Evolutionary conservation across 345 rosid genomes (phyloP), one percentile per base, ranked within the genome.

Genomic region (Hirschfeldia incana): DNA sequence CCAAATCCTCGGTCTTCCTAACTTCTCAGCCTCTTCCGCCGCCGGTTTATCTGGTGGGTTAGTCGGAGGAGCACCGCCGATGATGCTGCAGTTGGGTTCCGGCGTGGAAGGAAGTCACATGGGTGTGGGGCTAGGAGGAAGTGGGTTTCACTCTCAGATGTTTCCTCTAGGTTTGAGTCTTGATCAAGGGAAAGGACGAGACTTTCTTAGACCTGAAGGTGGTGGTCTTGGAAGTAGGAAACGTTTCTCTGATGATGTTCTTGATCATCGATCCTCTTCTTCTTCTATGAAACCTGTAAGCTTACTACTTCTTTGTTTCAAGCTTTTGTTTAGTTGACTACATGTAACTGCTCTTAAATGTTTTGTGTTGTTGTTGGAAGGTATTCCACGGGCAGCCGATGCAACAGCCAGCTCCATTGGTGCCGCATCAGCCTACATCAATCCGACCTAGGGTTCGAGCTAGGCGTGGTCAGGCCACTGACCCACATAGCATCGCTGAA

Each of bases 401-500:
- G 90, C 82, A 91, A 32, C 79, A 87, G 80, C 83, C 94, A 75
- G 82, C 86, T 59, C 87, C 94, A 69, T 72, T 91, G 6, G 92
- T 89, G 28, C 97, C 97, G 51, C 98, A 96, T 83, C 92, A 94
- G 73, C 98, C 98, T 21, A 70, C 83, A 1, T 70, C 92, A 65
- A 88, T 96, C 88, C 99, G 98, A 2, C 98, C 99, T 13, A 87
- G 97, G 84, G 95, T 92, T 46, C 88, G 99, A 73, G 99, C 99
- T 85, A 88, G 99, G 81, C 86, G 99, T 84, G 99, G 99, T 62
- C 99, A 96, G 72, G 99, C 99, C 72, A 96, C 99, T 49, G 99
- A 96, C 89, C 99, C 99, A 39, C 99, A 96, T 75, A 96, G 99
- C 86, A 96, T 96, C 59, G 99, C 99, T 76, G 99, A 96, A 79